These are phyloP conservation scores for Samsoniella hepiali DNA, from an alignment of 2,329 filamentous ascomycete genomes.

Conservation along the genomic window DNA sequence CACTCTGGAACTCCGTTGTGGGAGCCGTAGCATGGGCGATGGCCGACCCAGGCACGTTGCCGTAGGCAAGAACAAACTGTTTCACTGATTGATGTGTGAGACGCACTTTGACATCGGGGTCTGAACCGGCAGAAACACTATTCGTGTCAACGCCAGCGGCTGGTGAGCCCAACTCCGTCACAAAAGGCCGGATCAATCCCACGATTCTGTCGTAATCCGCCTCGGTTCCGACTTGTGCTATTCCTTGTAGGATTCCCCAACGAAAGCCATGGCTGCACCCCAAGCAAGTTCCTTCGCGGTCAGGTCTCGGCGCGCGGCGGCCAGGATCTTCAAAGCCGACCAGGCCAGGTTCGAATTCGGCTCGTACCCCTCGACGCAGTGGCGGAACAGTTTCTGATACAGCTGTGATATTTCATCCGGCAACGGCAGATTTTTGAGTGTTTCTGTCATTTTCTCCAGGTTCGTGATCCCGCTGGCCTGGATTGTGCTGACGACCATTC, in stretches of 20 bases:
- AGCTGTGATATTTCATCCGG: not conserved
- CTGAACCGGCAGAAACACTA: not conserved
- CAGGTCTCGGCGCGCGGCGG: not conserved
- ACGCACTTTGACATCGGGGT: not conserved
- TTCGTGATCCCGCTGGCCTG: not conserved
- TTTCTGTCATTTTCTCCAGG: not conserved
- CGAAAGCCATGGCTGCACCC: not conserved
- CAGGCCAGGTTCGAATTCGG: not conserved
- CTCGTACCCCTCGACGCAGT: not conserved
- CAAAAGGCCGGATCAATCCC: not conserved
- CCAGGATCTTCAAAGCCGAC: not conserved
- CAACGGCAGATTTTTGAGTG: not conserved
- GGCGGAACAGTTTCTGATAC: not conserved
- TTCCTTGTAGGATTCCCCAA: not conserved
- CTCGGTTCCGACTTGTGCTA: not conserved
- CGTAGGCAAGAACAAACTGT: not conserved
- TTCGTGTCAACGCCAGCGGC: not conserved
- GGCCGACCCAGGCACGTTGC: not conserved
- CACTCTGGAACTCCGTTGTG: not conserved
- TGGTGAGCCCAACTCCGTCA: not conserved
- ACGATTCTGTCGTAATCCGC: not conserved
- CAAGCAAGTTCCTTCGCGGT: not conserved
- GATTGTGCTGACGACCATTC: not conserved
- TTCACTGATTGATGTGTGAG: not conserved
- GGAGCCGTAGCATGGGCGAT: not conserved